These are phyloP conservation scores for Claviceps arundinis DNA, from an alignment of 2,329 filamentous ascomycete species.

Conservation along the genomic window DNA sequence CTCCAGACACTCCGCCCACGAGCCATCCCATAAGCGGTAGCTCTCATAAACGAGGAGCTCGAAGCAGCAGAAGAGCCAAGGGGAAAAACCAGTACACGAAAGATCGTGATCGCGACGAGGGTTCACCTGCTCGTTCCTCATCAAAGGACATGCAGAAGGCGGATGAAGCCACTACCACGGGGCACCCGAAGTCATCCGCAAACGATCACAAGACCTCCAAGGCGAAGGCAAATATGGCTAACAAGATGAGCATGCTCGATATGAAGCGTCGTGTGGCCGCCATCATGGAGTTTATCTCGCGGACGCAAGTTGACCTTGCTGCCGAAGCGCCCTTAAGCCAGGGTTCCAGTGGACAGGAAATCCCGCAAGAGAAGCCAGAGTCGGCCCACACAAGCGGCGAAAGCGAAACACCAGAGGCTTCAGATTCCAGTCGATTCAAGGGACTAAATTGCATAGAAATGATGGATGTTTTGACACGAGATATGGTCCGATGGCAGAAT, in stretches of 20 bases:
- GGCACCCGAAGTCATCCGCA: slow-evolving; percentile 21
- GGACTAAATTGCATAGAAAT: slow-evolving; percentile 70
- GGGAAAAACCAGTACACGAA: slow-evolving; percentile 76
- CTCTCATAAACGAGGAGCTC: slow-evolving; percentile 44
- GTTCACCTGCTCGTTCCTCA: slow-evolving; percentile 43
- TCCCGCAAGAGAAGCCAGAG: slow-evolving; percentile 22
- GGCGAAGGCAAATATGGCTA: slow-evolving; percentile 37
- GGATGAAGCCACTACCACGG: slow-evolving; percentile 20
- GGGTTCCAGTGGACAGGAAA: slow-evolving; percentile 18
- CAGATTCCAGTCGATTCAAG: slow-evolving; percentile 47
- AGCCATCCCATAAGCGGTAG: slow-evolving; percentile 31
- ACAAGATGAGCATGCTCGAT: slow-evolving; percentile 72
- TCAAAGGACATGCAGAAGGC: slow-evolving; percentile 32
- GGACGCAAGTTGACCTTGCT: slow-evolving; percentile 78
- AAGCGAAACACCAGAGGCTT: slow-evolving; percentile 11
- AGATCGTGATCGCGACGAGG: slow-evolving; percentile 50
- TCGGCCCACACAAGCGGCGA: slow-evolving; percentile 23
- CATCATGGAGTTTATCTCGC: slow-evolving; percentile 81
- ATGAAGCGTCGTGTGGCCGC: slow-evolving; percentile 74
- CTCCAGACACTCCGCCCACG: slow-evolving; percentile 29
- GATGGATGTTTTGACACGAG: slow-evolving; percentile 75
- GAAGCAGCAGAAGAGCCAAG: slow-evolving; percentile 53
- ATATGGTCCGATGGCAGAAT: slow-evolving; percentile 76
- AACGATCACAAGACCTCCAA: slow-evolving; percentile 41
- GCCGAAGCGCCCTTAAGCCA: slow-evolving; percentile 41